Percentiles rank a stretch among this genome's conserved stretches.
Evolutionary conservation across 768 basidiomycete genomes (phyloP).

Genomic region (Cystoderma amianthinum): DNA sequence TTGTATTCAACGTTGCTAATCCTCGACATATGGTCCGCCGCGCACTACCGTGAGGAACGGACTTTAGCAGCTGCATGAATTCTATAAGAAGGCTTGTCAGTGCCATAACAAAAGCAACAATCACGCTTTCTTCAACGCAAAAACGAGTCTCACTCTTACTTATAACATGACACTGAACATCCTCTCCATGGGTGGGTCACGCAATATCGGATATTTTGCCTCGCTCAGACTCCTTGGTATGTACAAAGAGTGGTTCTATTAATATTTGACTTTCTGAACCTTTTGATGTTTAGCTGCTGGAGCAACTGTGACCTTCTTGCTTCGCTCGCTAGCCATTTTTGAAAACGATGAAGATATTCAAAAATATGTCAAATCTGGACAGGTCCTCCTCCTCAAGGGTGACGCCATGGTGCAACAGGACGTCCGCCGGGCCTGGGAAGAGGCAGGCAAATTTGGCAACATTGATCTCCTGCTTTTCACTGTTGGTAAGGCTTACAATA

Average conservation of each 20-base stretch:
- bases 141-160: too few species aligned
- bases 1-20: too few species aligned
- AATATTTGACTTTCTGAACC: background rate
- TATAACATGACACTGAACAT: constrained; percentile 29
- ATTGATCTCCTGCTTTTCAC: constrained; percentile 57
- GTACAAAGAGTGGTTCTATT: too few species aligned
- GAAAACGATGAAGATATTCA: constrained; percentile 50
- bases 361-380: constrained; percentile 37
- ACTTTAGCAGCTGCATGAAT: too few species aligned
- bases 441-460: constrained; percentile 24
- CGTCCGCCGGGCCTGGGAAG: constrained; percentile 44
- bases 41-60: too few species aligned
- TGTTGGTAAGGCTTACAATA: constrained; percentile 36
- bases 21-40: too few species aligned
- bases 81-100: too few species aligned
- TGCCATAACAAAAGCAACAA: too few species aligned
- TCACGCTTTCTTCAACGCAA: too few species aligned
- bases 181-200: constrained; percentile 44
- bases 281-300: constrained; percentile 1
- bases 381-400: constrained; percentile 49
- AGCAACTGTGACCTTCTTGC: constrained; percentile 48
- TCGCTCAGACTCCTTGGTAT: constrained; percentile 40
- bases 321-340: constrained; percentile 46
- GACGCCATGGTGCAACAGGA: constrained; percentile 51
- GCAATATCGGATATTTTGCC: constrained; percentile 48